phyloP scores from a whole-genome alignment of 108 stramenopile species.

The Nitzschia sp. region DNA sequence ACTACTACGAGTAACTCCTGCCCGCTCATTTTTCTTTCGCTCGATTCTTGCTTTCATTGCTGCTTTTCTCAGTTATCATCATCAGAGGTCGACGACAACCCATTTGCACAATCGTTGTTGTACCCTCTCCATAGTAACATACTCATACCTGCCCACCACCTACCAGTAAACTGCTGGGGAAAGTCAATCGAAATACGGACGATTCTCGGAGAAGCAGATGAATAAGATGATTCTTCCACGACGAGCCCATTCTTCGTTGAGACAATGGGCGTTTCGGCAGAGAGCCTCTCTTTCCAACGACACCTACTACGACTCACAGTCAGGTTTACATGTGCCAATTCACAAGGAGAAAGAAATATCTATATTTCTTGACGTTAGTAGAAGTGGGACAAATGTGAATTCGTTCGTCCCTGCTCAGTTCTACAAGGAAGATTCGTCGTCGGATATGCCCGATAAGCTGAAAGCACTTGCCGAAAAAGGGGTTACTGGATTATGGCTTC shows the following conservation, averaged over 20 bases:
- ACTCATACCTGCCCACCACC: no score
- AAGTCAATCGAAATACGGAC: no score
- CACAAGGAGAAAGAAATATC: conserved; percentile 51
- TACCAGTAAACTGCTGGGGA: no score
- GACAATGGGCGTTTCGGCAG: neutral
- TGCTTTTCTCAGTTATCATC: no score
- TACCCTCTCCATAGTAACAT: no score
- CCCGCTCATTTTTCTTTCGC: no score
- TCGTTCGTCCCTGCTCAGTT: conserved; percentile 26
- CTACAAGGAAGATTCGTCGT: conserved; percentile 28
- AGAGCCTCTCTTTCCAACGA: neutral
- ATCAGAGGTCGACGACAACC: no score
- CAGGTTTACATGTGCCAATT: conserved; percentile 52
- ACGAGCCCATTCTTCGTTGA: neutral
- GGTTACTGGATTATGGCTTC: conserved; percentile 23
- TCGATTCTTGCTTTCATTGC: no score
- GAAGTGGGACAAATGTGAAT: neutral
- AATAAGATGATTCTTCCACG: no score
- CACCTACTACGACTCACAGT: conserved; percentile 68
- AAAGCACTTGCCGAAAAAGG: conserved; percentile 5
- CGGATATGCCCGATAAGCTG: conserved; percentile 28
- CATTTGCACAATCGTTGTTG: no score
- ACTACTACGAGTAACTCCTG: no score
- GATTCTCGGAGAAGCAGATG: no score
- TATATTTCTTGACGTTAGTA: conserved; percentile 23